Evolutionary conservation across 352 stramenopile species (phyloP).

Genomic region (Phytopythium boreale): DNA sequence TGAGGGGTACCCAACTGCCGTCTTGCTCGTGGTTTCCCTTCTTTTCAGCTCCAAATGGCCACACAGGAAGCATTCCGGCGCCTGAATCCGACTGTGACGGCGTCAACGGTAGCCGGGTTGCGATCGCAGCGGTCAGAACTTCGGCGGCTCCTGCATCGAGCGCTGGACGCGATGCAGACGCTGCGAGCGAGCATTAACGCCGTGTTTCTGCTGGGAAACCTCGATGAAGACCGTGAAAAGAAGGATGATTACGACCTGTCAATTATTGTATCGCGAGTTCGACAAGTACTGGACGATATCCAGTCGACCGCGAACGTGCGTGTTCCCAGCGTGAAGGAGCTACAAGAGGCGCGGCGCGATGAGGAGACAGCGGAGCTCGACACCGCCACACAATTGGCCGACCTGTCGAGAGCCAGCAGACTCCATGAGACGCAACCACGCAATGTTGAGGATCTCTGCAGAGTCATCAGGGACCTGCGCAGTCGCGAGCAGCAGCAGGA

Average conservation of each 20-base stretch:
- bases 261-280: neutral
- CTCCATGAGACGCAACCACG: neutral
- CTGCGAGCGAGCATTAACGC: conserved; percentile 3
- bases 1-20: neutral
- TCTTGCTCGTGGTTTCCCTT: neutral
- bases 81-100: neutral
- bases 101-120: neutral
- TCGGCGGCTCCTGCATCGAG: neutral
- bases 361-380: neutral
- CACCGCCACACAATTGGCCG: neutral
- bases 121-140: neutral
- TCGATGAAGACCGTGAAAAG: neutral
- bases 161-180: neutral
- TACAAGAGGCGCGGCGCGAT: neutral
- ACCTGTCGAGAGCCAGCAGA: neutral
- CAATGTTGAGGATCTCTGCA: neutral
- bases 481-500: conserved; percentile 26
- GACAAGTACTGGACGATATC: neutral
- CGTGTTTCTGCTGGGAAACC: neutral
- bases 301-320: neutral
- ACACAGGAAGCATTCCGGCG: neutral
- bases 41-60: neutral
- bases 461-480: conserved; percentile 21
- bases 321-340: neutral
- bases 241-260: neutral